These are phyloP conservation scores for Macadamia integrifolia DNA, from an alignment of 164 flowering plant genomes.

Conservation along the genomic window DNA sequence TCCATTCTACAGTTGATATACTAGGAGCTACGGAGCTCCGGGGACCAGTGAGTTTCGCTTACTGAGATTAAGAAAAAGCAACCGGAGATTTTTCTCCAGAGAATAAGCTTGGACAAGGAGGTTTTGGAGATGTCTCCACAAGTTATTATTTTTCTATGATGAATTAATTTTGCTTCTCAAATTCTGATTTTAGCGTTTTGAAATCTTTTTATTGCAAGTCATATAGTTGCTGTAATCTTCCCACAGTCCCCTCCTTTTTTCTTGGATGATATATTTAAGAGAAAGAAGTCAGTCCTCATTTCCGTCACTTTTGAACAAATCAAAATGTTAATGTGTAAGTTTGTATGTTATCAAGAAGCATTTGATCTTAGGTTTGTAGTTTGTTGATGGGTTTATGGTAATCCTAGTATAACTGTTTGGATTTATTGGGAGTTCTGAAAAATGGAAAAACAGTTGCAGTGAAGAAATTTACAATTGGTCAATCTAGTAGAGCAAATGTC, in stretches of 20 bases:
- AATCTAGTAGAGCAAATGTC: constrained; percentile 27
- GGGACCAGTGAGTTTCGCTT: constrained; percentile 38
- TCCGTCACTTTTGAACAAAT: too few species aligned
- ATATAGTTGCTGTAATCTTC: too few species aligned
- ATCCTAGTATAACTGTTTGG: background rate
- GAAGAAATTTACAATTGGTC: constrained; percentile 35
- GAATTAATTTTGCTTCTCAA: background rate
- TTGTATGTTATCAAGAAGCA: too few species aligned
- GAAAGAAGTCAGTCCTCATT: too few species aligned
- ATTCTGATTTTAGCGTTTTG: too few species aligned
- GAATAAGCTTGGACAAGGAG: constrained; percentile 56
- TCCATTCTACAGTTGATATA: constrained; percentile 34
- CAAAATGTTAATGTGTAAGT: too few species aligned
- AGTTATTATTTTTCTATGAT: constrained; percentile 23
- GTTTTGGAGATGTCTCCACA: constrained; percentile 58
- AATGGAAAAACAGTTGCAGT: constrained; percentile 54
- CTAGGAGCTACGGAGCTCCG: constrained; percentile 47
- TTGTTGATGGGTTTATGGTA: too few species aligned
- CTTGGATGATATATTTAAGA: too few species aligned
- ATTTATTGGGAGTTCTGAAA: constrained; percentile 36
- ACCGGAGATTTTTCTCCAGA: constrained; percentile 43
- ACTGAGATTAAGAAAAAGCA: constrained; percentile 40
- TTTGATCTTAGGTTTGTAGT: too few species aligned
- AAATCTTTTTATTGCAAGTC: too few species aligned
- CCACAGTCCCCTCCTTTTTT: too few species aligned